Evolutionary conservation across 495 filamentous ascomycete genomes (phyloP).

Genomic region (Aspergillus coremiiformis): DNA sequence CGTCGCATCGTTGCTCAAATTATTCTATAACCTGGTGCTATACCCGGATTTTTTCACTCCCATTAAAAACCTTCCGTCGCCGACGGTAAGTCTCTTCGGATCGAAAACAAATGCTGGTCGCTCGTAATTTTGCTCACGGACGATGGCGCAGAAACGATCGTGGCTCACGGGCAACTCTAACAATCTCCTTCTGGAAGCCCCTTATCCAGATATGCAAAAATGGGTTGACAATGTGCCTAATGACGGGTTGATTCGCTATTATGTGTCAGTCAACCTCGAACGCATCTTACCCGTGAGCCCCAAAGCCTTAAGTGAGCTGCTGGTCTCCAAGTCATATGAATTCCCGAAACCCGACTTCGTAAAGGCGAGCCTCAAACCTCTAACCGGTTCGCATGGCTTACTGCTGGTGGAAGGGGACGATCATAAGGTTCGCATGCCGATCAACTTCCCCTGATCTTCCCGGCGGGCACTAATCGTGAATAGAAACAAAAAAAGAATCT

Average conservation of each 20-base stretch:
- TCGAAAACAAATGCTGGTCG: not conserved
- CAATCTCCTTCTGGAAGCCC: conserved; percentile 29
- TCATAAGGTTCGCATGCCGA: conserved; percentile 50
- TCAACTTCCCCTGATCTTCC: no score
- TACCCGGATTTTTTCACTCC: conserved; percentile 73
- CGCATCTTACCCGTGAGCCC: conserved; percentile 59
- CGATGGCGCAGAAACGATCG: conserved; percentile 21
- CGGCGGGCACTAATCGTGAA: not conserved
- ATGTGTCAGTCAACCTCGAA: conserved; percentile 58
- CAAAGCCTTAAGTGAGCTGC: conserved; percentile 59
- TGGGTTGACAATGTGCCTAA: conserved; percentile 69
- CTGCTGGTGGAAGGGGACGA: conserved; percentile 81
- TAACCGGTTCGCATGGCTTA: conserved; percentile 64
- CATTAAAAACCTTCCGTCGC: conserved; percentile 54
- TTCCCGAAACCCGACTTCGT: conserved; percentile 65
- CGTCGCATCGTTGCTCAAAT: conserved; percentile 18
- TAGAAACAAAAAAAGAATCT: conserved; percentile 63
- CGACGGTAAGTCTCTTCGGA: conserved; percentile 35
- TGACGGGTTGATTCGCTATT: conserved; percentile 72
- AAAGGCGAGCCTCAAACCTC: conserved; percentile 47
- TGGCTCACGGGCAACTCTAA: conserved; percentile 31
- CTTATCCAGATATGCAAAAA: conserved; percentile 48
- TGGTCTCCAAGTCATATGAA: conserved; percentile 63
- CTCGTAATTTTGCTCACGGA: not conserved
- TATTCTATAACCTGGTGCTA: conserved; percentile 48